Base-by-base conservation (phyloP, 345 rosid genomes). In the Eutrema japonicum region DNA sequence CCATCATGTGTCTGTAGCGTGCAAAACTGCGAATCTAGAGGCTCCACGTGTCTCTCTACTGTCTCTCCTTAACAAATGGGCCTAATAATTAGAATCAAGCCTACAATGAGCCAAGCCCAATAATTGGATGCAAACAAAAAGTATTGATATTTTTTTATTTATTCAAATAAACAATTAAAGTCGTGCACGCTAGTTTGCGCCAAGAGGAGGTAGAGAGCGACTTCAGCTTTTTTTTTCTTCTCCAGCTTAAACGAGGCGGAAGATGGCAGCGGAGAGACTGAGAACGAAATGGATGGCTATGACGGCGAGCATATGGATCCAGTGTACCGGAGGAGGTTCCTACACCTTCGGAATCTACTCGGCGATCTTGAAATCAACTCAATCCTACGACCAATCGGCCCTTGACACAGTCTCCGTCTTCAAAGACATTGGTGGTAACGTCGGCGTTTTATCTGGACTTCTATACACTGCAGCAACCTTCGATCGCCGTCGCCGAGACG, bases 311-410 rank as follows among this genome's bases (percentile, higher is more conserved):
- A 84, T 88, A 82, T 87, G 91, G 96, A 88, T 92, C 66, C 96
- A 88, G 77, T 72, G 86, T 82, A 78, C 82, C 27, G 67, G 78
- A 71, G 92, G 96, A 14, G 78, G 85, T 4, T 84, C 85, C 16
- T 92, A 88, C 80, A 88, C 96, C 51, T 89, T 87, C 85, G 77
- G 88, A 68, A 71, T 89, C 73, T 92, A 89, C 80, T 89, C 96
- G 0, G 61, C 87, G 4, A 63, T 33, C 64, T 85, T 91, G 66
- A 91, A 91, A 62, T 85, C 87, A 29, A 77, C 87, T 47, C 93
- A 85, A 71, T 67, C 73, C 30, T 87, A 91, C 80, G 83, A 85
- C 40, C 96, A 91, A 64, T 87, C 93, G 8, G 87, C 93, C 8
- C 89, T 91, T 50, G 89, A 87, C 82, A 85, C 84, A 4, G 83